Evolutionary conservation across 805 yeast genomes (phyloP).

Genomic region (Metschnikowia proteae): DNA sequence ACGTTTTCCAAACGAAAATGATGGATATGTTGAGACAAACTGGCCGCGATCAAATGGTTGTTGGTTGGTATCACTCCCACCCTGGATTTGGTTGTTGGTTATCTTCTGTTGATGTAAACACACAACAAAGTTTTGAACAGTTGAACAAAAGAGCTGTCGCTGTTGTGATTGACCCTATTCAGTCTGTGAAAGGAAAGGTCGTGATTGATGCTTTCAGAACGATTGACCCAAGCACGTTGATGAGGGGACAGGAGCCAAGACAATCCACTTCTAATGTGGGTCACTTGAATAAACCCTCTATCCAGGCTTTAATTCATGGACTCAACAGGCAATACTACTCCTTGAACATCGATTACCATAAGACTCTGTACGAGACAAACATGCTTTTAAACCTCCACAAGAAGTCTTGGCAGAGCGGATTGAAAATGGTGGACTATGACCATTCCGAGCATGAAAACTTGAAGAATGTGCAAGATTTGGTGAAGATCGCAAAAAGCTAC

Average conservation of each 20-base stretch:
- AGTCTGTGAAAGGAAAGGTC: constrained; percentile 97
- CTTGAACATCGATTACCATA: constrained; percentile 88
- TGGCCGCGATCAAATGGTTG: constrained; percentile 99
- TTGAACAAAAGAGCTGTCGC: constrained; percentile 95
- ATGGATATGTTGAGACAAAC: constrained; percentile 99
- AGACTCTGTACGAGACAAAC: constrained; percentile 86
- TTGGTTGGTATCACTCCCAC: constrained; percentile 99
- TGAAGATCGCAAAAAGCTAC: constrained; percentile 84
- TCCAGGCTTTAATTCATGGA: constrained; percentile 96
- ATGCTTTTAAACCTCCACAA: constrained; percentile 94
- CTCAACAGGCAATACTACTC: constrained; percentile 96
- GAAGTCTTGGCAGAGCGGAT: constrained; percentile 92
- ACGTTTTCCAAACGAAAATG: constrained; percentile 97
- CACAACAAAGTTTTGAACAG: constrained; percentile 97
- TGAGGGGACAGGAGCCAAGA: constrained; percentile 97
- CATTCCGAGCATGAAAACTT: constrained; percentile 73
- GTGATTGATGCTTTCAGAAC: constrained; percentile 98
- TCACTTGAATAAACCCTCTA: constrained; percentile 89
- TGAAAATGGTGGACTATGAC: constrained; percentile 71
- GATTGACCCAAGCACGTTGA: constrained; percentile 78
- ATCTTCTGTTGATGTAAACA: constrained; percentile 93
- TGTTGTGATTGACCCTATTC: constrained; percentile 97
- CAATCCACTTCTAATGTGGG: constrained; percentile 97
- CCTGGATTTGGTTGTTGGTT: constrained; percentile 99
- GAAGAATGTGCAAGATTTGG: constrained; percentile 72